Evolutionary conservation across 2,329 filamentous ascomycete species (phyloP).

Genomic region (Colletotrichum lindemuthianum): DNA sequence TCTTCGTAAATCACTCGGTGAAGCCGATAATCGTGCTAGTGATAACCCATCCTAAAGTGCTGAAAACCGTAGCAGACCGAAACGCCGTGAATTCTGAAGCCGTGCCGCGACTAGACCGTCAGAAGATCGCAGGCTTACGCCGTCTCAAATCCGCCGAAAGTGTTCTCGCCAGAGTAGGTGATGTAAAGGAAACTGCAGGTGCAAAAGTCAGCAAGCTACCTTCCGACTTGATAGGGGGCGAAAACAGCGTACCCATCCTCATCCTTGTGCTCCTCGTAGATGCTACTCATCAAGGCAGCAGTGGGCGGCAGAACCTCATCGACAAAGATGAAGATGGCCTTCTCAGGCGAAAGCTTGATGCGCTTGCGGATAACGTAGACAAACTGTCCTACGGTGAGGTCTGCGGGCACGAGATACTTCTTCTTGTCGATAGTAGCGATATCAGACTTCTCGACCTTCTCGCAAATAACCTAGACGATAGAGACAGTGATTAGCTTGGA

Average conservation of each 20-base stretch:
- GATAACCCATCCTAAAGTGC: constrained; percentile 34
- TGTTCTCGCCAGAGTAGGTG: constrained; percentile 99
- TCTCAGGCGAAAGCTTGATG: constrained; percentile 99
- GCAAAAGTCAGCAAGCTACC: constrained; percentile 5
- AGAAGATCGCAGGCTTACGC: constrained; percentile 42
- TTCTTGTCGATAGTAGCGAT: constrained; percentile 99
- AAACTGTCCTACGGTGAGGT: constrained; percentile 98
- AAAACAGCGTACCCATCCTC: constrained; percentile 68
- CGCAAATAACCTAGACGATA: constrained; percentile 86
- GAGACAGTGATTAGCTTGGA: constrained; percentile 37
- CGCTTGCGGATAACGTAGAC: constrained; percentile 99
- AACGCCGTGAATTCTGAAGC: constrained; percentile 36
- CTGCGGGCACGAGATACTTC: constrained; percentile 98
- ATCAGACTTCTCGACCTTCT: constrained; percentile 99
- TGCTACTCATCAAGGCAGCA: constrained; percentile 97
- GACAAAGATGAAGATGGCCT: constrained; percentile 99
- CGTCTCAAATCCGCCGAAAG: constrained; percentile 74
- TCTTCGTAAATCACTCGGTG: constrained; percentile 30
- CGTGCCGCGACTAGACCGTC: constrained; percentile 19
- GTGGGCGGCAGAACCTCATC: constrained; percentile 97
- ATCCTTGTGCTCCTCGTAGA: constrained; percentile 99
- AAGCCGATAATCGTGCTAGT: constrained; percentile 28
- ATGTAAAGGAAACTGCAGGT: constrained; percentile 89
- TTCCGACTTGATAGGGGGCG: neutral
- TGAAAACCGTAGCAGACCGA: constrained; percentile 33